Evolutionary conservation across 2,329 filamentous ascomycete species (phyloP).

Genomic region (Apiospora kogelbergensis): DNA sequence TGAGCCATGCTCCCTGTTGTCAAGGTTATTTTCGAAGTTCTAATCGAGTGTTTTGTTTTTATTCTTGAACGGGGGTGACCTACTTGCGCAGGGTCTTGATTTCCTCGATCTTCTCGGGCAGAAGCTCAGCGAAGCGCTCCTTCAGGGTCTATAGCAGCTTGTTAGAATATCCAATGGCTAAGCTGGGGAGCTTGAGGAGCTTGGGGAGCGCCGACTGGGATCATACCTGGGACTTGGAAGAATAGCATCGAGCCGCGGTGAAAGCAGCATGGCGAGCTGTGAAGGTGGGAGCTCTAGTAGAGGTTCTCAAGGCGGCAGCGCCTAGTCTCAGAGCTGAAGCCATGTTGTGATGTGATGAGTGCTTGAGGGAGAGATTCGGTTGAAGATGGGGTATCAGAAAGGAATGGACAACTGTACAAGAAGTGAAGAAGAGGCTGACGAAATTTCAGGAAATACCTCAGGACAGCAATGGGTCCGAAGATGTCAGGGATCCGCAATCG

Average conservation of each 20-base stretch:
- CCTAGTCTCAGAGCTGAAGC: constrained; percentile 80
- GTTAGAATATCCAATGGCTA: constrained; percentile 18
- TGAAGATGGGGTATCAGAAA: constrained; percentile 22
- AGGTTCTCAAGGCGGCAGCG: constrained; percentile 78
- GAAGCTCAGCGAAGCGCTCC: constrained; percentile 94
- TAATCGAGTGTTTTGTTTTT: constrained; percentile 9
- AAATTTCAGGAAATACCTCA: constrained; percentile 13
- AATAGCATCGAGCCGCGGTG: constrained; percentile 87
- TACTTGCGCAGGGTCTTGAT: constrained; percentile 98
- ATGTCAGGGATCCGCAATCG: constrained; percentile 10
- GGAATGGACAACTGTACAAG: constrained; percentile 15
- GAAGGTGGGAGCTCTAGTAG: constrained; percentile 66
- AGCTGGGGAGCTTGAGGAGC: neutral
- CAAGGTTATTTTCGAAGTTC: constrained; percentile 25
- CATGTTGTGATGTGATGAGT: constrained; percentile 56
- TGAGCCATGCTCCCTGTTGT: constrained; percentile 79
- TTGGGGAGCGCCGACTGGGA: no score
- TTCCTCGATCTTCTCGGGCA: constrained; percentile 97
- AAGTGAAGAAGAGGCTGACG: constrained; percentile 5
- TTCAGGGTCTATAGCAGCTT: constrained; percentile 73
- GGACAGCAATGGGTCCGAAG: constrained; percentile 5
- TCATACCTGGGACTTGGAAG: constrained; percentile 81
- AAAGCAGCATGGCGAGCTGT: constrained; percentile 70
- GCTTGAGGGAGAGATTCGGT: constrained; percentile 7
- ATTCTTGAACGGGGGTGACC: constrained; percentile 34